Conservation (phyloP, 441 rosid species). For the Gossypium aridum region DNA sequence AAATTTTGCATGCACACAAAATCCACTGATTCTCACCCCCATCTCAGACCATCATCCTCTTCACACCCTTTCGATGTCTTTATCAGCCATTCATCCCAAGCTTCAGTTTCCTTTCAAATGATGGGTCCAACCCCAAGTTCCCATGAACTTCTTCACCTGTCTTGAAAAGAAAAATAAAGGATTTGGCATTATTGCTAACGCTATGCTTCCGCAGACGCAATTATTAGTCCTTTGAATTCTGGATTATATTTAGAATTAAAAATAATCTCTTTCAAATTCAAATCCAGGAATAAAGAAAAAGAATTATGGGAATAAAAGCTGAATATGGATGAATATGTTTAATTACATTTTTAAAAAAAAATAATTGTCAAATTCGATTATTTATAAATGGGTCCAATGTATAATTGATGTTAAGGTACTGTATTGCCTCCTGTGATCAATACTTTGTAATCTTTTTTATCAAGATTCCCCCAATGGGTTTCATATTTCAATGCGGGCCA, state of each 20-base stretch:
- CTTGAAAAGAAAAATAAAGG: background rate
- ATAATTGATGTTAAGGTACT: slow-evolving; percentile 12
- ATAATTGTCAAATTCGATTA: slow-evolving; percentile 13
- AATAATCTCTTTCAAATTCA: no score
- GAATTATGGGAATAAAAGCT: background rate
- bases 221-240: background rate
- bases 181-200: background rate
- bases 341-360: background rate
- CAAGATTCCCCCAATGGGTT: slow-evolving; percentile 25
- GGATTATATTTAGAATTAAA: no score
- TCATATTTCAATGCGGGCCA: slow-evolving; percentile 27
- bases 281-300: background rate
- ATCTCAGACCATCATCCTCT: slow-evolving; percentile 16
- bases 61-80: background rate
- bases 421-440: slow-evolving; percentile 13
- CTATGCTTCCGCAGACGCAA: background rate
- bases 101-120: background rate
- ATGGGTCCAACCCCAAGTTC: slow-evolving; percentile 3
- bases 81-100: background rate
- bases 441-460: slow-evolving; percentile 14
- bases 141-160: background rate
- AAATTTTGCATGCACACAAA: slow-evolving; percentile 9
- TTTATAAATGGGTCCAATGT: slow-evolving; percentile 1
- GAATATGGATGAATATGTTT: background rate
- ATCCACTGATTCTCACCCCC: background rate